Conservation (phyloP, 768 basidiomycete species). For the Serendipita vermifera region DNA sequence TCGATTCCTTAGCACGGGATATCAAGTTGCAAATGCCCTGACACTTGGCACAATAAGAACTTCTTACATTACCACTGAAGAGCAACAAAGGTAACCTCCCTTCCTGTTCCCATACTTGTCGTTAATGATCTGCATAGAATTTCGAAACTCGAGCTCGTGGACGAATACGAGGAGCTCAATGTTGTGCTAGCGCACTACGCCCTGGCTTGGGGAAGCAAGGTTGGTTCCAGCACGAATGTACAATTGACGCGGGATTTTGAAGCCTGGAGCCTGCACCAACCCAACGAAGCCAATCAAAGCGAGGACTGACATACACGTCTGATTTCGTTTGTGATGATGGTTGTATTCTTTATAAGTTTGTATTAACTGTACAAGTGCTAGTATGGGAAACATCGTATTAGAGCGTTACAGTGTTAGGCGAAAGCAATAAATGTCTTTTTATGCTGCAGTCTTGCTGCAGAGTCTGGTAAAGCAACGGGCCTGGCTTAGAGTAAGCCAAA, state of each 20-base stretch:
- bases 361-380: too few relatives aligned
- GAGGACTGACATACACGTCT: too few relatives aligned
- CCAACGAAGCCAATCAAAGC: too few relatives aligned
- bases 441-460: too few relatives aligned
- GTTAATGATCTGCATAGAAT: constrained; percentile 36
- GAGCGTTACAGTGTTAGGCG: too few relatives aligned
- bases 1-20: constrained; percentile 49
- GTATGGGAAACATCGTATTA: too few relatives aligned
- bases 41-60: constrained; percentile 59
- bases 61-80: constrained; percentile 33
- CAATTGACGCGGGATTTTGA: not conserved
- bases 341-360: too few relatives aligned
- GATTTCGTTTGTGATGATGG: too few relatives aligned
- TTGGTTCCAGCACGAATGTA: not conserved
- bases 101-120: not conserved
- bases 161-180: constrained; percentile 90
- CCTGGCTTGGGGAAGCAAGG: constrained; percentile 54
- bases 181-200: constrained; percentile 84
- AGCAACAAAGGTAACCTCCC: too few relatives aligned
- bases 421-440: too few relatives aligned
- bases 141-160: constrained; percentile 69
- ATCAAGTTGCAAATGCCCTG: constrained; percentile 40
- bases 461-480: too few relatives aligned
- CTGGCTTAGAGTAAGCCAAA: too few relatives aligned
- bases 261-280: not conserved